Evolutionary conservation across 148 eudicot genomes (phyloP).

Genomic region (Silene uniflora): DNA sequence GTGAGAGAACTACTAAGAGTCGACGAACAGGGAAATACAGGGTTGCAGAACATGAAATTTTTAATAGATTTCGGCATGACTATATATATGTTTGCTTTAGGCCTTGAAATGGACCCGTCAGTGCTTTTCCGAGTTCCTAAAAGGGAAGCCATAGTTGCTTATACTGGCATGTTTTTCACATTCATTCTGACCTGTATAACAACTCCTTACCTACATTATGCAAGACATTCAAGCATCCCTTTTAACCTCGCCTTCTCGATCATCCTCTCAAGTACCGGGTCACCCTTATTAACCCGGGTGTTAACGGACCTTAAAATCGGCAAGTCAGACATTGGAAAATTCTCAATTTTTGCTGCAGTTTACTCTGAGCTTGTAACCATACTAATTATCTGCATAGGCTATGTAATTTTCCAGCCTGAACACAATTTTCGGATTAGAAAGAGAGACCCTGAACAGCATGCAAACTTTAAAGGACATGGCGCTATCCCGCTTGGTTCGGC

Average conservation of each 20-base stretch:
- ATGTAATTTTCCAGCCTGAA: slow-evolving; percentile 40
- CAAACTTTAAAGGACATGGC: neutral
- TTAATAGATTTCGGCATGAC: slow-evolving; percentile 80
- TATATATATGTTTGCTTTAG: slow-evolving; percentile 73
- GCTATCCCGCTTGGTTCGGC: slow-evolving; percentile 26
- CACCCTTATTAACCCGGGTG: slow-evolving; percentile 66
- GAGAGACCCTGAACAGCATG: slow-evolving; percentile 13
- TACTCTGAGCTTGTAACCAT: slow-evolving; percentile 58
- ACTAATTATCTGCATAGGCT: slow-evolving; percentile 51
- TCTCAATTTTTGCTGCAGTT: slow-evolving; percentile 67
- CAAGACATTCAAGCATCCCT: slow-evolving; percentile 1
- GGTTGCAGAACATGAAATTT: slow-evolving; percentile 38
- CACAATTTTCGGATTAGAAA: slow-evolving; percentile 20
- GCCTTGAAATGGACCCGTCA: slow-evolving; percentile 69
- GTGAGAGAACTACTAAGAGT: slow-evolving; percentile 20
- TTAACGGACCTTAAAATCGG: slow-evolving; percentile 86
- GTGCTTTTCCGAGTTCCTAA: slow-evolving; percentile 44
- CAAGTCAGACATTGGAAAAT: slow-evolving; percentile 72
- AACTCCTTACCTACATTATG: slow-evolving; percentile 39
- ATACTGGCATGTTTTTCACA: slow-evolving; percentile 55
- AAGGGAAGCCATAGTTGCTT: slow-evolving; percentile 61
- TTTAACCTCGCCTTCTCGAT: slow-evolving; percentile 54
- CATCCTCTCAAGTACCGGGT: slow-evolving; percentile 63
- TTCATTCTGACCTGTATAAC: slow-evolving; percentile 39
- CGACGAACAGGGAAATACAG: slow-evolving; percentile 9